Percentiles rank a stretch among this genome's conserved stretches.
These are phyloP conservation scores for Trichophyton mentagrophytes DNA, from an alignment of 2,329 filamentous ascomycete genomes.

Conservation along the genomic window DNA sequence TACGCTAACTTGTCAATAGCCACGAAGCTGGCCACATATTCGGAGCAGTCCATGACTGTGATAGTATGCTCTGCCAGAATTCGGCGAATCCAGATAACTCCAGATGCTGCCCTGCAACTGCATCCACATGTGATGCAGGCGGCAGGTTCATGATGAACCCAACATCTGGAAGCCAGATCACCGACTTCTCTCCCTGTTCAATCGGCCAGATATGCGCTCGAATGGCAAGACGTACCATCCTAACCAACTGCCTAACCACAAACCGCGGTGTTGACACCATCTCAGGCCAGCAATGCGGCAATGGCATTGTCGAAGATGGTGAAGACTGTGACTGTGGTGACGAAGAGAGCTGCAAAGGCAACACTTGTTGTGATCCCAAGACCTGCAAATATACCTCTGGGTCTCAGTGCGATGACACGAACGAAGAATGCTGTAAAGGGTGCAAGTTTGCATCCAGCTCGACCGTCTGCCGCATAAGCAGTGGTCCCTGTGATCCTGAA, in stretches of 20 bases:
- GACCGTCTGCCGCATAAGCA: conserved; percentile 68
- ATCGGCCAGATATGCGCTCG: conserved; percentile 91
- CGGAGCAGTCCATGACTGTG: conserved; percentile 90
- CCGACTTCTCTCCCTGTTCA: conserved; percentile 71
- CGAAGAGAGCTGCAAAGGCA: conserved; percentile 52
- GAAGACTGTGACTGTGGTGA: conserved; percentile 97
- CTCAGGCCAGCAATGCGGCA: conserved; percentile 76
- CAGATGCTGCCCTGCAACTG: conserved; percentile 69
- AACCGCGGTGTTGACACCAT: conserved; percentile 76
- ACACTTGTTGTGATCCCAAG: conserved; percentile 68
- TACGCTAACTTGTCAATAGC: conserved; percentile 8
- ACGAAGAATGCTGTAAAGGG: conserved; percentile 34
- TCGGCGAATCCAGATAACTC: conserved; percentile 47
- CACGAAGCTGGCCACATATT: conserved; percentile 91
- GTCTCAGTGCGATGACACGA: conserved; percentile 57
- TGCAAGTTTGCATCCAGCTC: conserved; percentile 40
- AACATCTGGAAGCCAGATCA: conserved; percentile 60
- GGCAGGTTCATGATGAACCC: conserved; percentile 94
- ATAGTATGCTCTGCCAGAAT: conserved; percentile 50
- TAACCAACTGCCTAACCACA: conserved; percentile 63
- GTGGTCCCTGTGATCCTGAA: conserved; percentile 68
- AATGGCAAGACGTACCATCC: conserved; percentile 62
- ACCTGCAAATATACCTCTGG: conserved; percentile 73
- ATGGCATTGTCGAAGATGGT: conserved; percentile 87
- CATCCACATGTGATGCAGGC: conserved; percentile 56